Evolutionary conservation across 2,329 filamentous ascomycete species (phyloP), one percentile per base, ranked within the genome.

Genomic region (Biscogniauxia sp.): DNA sequence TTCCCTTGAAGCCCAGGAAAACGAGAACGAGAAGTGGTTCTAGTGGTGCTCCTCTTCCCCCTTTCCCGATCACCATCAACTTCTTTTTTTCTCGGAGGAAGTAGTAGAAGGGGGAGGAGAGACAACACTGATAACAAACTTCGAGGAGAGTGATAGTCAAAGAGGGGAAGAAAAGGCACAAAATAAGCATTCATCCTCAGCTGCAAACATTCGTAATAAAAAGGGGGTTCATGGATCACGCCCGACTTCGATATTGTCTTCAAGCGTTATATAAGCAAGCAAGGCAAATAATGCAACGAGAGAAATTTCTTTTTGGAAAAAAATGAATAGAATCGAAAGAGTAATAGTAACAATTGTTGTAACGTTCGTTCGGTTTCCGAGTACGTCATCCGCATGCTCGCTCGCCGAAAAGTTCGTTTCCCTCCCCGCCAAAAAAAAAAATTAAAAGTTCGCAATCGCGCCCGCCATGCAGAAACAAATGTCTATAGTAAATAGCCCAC

Each of bases 401-500:
- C 57, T 64, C 57, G 51, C 60, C 45, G 56, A 55, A 56, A 64
- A 64, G 61, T 45, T 61, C 61, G 52, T 56, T 54, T 54, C 58
- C 54, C 37, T 37, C 37, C 15, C 13, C 37, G 37, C 28, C 28
- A 32, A 32, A 28, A 28, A 41, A 3, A 32, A 32, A 45, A n/a
- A 45, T n/a, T 45, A 45, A 61, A 63, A 59, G 62, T 56, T 20
- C 51, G 41, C 55, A 61, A 65, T 61, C 59, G 62, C 66, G 57
- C 59, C 37, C 63, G 63, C 53, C 61, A 60, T 66, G 57, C 61
- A 57, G 62, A 68, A 69, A 62, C 53, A 64, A 59, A 64, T 59
- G 51, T 54, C 55, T 61, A 62, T 62, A 58, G 57, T 63, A 58
- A 58, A 41, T 54, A 57, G 9, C 54, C 61, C 62, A 58, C 60